phyloP scores from a whole-genome alignment of 441 rosid genomes.

The Populus hybrid region DNA sequence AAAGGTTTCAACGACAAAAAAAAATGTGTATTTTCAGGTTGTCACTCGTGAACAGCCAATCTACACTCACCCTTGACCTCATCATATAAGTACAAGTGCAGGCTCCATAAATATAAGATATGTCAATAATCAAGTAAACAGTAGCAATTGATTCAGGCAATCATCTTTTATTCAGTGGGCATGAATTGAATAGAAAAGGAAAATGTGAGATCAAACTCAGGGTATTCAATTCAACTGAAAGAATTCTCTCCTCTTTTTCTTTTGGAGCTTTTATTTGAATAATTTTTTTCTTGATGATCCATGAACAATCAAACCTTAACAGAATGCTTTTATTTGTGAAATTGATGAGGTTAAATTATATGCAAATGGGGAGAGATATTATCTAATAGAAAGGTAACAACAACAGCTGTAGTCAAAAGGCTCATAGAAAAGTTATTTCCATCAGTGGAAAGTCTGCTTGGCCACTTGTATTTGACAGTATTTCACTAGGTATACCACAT shows the following conservation, averaged over 20 bases:
- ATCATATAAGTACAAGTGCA: not conserved
- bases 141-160: not conserved
- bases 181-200: not conserved
- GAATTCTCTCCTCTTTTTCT: not conserved
- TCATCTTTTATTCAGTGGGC: not conserved
- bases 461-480: not conserved
- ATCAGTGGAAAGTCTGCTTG: not conserved
- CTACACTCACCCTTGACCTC: not conserved
- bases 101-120: not conserved
- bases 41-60: not conserved
- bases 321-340: not conserved
- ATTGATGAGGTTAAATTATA: not conserved
- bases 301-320: not conserved
- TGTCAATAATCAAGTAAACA: not conserved
- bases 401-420: not conserved
- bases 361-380: not conserved
- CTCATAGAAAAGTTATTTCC: not conserved
- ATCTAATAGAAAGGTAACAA: not conserved
- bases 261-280: not conserved
- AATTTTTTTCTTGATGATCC: not conserved
- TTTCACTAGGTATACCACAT: not conserved
- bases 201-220: not conserved
- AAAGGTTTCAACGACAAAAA: not conserved
- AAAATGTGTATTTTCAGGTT: not conserved
- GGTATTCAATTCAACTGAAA: not conserved